These are phyloP conservation scores for Melampsora americana DNA, from an alignment of 1,284 basidiomycete species.

Conservation along the genomic window DNA sequence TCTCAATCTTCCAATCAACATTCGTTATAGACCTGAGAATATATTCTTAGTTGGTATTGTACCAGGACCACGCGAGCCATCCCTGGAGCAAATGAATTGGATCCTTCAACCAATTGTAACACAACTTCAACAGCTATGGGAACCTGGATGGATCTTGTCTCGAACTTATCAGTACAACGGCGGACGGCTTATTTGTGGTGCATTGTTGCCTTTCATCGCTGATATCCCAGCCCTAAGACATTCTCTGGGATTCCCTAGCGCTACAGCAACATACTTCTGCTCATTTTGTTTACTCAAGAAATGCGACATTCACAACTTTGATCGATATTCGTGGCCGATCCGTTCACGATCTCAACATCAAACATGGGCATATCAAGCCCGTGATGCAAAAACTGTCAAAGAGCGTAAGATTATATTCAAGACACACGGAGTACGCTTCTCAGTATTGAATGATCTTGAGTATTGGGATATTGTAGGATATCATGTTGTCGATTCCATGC, in stretches of 20 bases:
- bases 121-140: not conserved
- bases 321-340: not conserved
- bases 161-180: not conserved
- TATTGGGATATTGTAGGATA: not conserved
- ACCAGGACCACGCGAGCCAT: constrained; percentile 55
- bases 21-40: constrained; percentile 45
- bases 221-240: not conserved
- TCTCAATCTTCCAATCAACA: constrained; percentile 33
- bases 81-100: constrained; percentile 46
- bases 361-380: not conserved
- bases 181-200: not conserved
- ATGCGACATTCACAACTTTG: not conserved
- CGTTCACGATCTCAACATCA: not conserved
- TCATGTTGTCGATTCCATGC: no score
- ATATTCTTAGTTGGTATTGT: constrained; percentile 51
- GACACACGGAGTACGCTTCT: not conserved
- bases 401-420: not conserved
- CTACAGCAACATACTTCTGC: not conserved
- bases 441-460: not conserved
- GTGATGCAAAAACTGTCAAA: not conserved
- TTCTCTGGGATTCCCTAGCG: not conserved
- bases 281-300: not conserved
- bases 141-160: not conserved
- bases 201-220: not conserved
- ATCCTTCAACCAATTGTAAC: not conserved